A percentile compares a stretch with the other conserved stretches of the same genome.
These are phyloP conservation scores for Volutella citrinella DNA, from an alignment of 2,329 filamentous ascomycete species.

Conservation along the genomic window DNA sequence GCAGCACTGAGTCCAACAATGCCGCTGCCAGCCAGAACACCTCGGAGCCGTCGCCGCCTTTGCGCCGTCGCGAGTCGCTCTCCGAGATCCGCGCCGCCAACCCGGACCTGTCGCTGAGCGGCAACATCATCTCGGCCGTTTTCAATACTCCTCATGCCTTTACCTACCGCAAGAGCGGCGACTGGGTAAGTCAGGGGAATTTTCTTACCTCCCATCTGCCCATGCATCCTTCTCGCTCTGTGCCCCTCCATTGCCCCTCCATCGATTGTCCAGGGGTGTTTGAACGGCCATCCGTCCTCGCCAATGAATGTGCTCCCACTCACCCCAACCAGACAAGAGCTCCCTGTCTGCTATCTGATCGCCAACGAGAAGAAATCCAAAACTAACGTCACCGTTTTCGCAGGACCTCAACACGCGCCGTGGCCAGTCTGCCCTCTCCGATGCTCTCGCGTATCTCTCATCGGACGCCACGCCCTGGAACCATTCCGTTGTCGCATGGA, in stretches of 20 bases:
- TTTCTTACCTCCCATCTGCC: slow-evolving; percentile 6
- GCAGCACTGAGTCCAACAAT: no score
- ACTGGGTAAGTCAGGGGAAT: slow-evolving; percentile 52
- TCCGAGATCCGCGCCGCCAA: slow-evolving; percentile 54
- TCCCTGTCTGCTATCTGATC: not conserved
- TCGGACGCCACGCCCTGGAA: slow-evolving; percentile 84
- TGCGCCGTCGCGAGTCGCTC: slow-evolving; percentile 49
- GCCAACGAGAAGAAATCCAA: not conserved
- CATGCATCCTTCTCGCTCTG: not conserved
- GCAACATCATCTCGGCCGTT: slow-evolving; percentile 65
- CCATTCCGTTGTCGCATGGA: slow-evolving; percentile 92
- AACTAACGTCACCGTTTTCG: slow-evolving; percentile 3
- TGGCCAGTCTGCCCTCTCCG: slow-evolving; percentile 88
- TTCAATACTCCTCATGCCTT: slow-evolving; percentile 62
- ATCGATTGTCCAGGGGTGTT: no score
- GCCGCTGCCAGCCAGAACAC: no score
- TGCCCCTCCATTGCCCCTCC: slow-evolving; percentile 1
- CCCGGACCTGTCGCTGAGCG: slow-evolving; percentile 56
- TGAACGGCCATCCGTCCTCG: no score
- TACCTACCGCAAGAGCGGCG: slow-evolving; percentile 54
- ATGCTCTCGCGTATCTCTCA: slow-evolving; percentile 84
- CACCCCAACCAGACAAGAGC: no score
- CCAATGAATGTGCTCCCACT: no score
- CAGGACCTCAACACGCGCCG: slow-evolving; percentile 74
- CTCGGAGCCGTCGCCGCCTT: no score